Evolutionary conservation across 1,284 basidiomycete species (phyloP).

Genomic region (Sphaerobolus stellatus): DNA sequence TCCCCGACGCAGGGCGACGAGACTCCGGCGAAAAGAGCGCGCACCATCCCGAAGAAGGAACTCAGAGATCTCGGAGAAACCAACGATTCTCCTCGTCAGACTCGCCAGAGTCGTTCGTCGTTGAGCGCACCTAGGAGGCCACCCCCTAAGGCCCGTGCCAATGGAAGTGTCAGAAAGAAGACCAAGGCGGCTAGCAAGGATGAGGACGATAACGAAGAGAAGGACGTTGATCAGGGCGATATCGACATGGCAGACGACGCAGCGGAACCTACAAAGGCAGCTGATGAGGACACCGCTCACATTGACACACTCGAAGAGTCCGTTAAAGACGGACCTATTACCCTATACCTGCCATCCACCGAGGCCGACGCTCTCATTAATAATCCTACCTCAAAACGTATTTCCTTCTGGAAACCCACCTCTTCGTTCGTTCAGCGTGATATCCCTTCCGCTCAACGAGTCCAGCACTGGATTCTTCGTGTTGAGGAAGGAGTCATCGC

Average conservation of each 20-base stretch:
- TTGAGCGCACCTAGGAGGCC: background rate
- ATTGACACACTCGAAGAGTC: background rate
- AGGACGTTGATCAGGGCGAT: background rate
- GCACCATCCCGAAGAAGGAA: background rate
- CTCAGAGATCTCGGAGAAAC: no score
- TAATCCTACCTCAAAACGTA: background rate
- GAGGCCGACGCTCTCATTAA: background rate
- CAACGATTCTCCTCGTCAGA: no score
- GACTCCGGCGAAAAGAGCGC: background rate
- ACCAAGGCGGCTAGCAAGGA: no score
- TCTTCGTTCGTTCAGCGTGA: background rate
- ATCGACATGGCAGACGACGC: background rate
- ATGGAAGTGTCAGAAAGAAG: background rate
- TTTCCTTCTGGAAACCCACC: conserved; percentile 1
- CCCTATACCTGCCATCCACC: background rate
- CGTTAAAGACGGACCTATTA: background rate
- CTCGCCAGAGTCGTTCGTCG: no score
- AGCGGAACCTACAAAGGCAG: background rate
- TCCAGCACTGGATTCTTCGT: conserved; percentile 1
- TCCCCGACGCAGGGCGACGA: background rate
- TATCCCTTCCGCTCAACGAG: background rate
- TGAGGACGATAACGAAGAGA: no score
- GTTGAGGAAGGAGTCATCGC: background rate
- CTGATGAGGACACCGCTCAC: background rate
- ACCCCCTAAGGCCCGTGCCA: background rate